These are phyloP conservation scores for Barnettozyma botsteinii DNA, from an alignment of 805 yeast species.

Conservation along the genomic window DNA sequence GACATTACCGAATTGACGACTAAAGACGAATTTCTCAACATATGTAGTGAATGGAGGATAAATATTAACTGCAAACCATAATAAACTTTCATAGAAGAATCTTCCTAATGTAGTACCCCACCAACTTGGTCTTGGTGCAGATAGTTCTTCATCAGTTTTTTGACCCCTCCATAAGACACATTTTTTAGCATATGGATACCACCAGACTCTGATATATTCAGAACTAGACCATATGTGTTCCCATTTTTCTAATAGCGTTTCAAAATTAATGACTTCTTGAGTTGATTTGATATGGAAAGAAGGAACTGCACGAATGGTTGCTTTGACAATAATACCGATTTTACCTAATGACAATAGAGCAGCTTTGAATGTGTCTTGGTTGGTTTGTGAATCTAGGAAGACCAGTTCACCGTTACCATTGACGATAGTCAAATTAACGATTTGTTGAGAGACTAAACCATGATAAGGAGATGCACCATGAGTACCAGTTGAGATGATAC, in stretches of 20 bases:
- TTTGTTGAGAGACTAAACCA: conserved; percentile 83
- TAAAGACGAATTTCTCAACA: conserved; percentile 80
- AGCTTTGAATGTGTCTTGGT: conserved; percentile 69
- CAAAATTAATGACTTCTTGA: conserved; percentile 78
- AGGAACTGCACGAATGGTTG: conserved; percentile 81
- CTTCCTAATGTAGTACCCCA: conserved; percentile 81
- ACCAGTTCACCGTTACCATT: conserved; percentile 71
- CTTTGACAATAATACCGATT: conserved; percentile 82
- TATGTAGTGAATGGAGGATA: conserved; percentile 74
- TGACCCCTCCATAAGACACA: conserved; percentile 89
- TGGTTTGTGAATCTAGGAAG: conserved; percentile 43
- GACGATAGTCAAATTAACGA: conserved; percentile 70
- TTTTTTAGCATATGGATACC: conserved; percentile 90
- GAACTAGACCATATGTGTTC: conserved; percentile 78
- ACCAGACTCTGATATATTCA: conserved; percentile 94
- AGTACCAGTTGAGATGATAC: conserved; percentile 94
- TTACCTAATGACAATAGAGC: conserved; percentile 84
- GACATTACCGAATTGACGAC: conserved; percentile 73
- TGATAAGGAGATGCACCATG: conserved; percentile 95
- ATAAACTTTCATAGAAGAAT: conserved; percentile 66
- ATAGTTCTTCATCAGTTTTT: conserved; percentile 59
- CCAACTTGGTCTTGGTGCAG: conserved; percentile 70
- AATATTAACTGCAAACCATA: conserved; percentile 74
- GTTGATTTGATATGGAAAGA: conserved; percentile 72
- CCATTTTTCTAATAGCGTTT: conserved; percentile 66